Conservation (phyloP, 495 filamentous ascomycete genomes). For the Annulohypoxylon stygium region DNA sequence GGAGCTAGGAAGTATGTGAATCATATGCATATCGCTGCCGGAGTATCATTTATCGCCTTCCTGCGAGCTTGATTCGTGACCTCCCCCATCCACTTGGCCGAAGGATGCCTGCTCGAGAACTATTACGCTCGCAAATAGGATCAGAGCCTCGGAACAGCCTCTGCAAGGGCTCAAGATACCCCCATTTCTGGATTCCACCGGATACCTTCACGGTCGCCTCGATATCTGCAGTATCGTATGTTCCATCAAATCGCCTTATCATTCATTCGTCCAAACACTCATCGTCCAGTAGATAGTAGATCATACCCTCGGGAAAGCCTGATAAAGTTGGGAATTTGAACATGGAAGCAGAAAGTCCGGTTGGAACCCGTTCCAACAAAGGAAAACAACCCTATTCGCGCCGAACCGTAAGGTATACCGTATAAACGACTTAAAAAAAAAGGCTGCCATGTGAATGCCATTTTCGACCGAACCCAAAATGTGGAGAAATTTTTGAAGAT, state of each 20-base stretch:
- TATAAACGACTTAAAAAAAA: slow-evolving; percentile 36
- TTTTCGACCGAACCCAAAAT: slow-evolving; percentile 33
- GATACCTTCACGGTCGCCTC: slow-evolving; percentile 1
- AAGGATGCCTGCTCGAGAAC: slow-evolving; percentile 11
- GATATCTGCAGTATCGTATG: slow-evolving; percentile 10
- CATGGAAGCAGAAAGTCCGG: slow-evolving; percentile 26
- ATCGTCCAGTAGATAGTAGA: slow-evolving; percentile 27
- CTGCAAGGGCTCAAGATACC: not conserved
- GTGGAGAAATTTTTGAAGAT: slow-evolving; percentile 23
- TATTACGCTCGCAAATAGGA: not conserved
- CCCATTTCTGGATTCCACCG: slow-evolving; percentile 3
- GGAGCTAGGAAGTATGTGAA: slow-evolving; percentile 17
- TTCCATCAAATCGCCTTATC: slow-evolving; percentile 37
- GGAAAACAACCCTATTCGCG: slow-evolving; percentile 34
- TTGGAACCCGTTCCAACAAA: slow-evolving; percentile 18
- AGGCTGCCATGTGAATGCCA: slow-evolving; percentile 40
- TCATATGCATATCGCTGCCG: slow-evolving; percentile 15
- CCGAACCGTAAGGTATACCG: slow-evolving; percentile 48
- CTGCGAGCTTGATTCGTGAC: slow-evolving; percentile 7
- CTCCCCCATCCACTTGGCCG: slow-evolving; percentile 19
- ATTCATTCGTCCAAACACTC: slow-evolving; percentile 22
- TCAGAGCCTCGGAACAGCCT: slow-evolving; percentile 1
- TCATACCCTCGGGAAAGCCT: slow-evolving; percentile 24
- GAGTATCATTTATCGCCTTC: not conserved
- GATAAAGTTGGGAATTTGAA: slow-evolving; percentile 36